Evolutionary conservation across 495 filamentous ascomycete species (phyloP).

Genomic region (Neurospora sp.): DNA sequence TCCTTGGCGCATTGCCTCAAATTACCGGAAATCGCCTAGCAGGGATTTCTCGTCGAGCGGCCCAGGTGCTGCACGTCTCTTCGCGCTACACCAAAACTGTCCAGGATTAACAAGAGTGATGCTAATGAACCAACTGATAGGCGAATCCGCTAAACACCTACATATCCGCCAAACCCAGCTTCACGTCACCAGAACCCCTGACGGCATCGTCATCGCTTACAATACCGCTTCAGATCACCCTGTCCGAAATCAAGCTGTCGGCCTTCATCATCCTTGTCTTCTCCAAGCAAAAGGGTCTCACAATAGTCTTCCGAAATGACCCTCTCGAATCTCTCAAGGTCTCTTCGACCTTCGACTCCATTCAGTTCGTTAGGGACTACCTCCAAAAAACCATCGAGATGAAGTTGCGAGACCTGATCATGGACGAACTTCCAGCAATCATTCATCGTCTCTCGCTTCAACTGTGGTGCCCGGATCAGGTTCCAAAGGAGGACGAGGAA

Average conservation of each 20-base stretch:
- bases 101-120: slow-evolving; percentile 21
- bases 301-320: slow-evolving; percentile 94
- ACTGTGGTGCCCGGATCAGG: slow-evolving; percentile 82
- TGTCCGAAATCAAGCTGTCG: slow-evolving; percentile 94
- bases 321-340: slow-evolving; percentile 96
- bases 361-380: slow-evolving; percentile 95
- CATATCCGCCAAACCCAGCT: slow-evolving; percentile 77
- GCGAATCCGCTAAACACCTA: slow-evolving; percentile 97
- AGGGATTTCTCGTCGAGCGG: slow-evolving; percentile 17
- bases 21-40: slow-evolving; percentile 10
- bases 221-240: slow-evolving; percentile 89
- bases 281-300: slow-evolving; percentile 91
- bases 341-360: slow-evolving; percentile 96
- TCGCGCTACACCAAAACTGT: slow-evolving; percentile 6
- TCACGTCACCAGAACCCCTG: slow-evolving; percentile 86
- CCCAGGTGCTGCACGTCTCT: slow-evolving; percentile 1
- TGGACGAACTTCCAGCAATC: slow-evolving; percentile 94
- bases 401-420: slow-evolving; percentile 85
- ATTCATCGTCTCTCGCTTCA: slow-evolving; percentile 87
- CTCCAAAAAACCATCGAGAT: slow-evolving; percentile 92
- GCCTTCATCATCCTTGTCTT: slow-evolving; percentile 97
- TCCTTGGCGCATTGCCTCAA: slow-evolving; percentile 23
- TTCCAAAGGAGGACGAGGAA: slow-evolving; percentile 42
- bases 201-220: slow-evolving; percentile 88
- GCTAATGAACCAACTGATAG: slow-evolving; percentile 42